A percentile compares a stretch with the other conserved stretches of the same genome.
Conservation (phyloP, 495 filamentous ascomycete genomes). For the Schizothecium vesticola region DNA sequence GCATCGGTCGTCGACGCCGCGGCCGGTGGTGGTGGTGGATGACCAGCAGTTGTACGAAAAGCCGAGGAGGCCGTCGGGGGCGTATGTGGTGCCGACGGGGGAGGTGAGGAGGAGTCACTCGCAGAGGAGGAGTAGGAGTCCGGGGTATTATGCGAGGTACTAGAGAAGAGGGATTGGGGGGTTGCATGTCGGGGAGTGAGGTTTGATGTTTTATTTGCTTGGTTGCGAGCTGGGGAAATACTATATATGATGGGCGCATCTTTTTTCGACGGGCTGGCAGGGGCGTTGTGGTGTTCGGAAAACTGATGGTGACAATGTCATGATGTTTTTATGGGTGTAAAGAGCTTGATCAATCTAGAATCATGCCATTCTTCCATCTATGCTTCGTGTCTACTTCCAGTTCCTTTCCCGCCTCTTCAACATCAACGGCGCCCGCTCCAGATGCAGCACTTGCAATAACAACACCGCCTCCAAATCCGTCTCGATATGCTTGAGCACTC, state of each 20-base stretch:
- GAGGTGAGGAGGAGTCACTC: constrained; percentile 16
- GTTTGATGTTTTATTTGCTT: background rate
- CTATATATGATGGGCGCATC: background rate
- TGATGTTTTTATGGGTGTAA: background rate
- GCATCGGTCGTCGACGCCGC: constrained; percentile 2
- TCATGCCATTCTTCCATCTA: background rate
- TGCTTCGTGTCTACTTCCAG: background rate
- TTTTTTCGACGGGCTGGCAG: background rate
- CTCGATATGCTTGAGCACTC: too few species aligned
- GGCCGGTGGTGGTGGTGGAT: constrained; percentile 20
- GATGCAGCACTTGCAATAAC: background rate
- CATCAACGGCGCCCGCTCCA: background rate
- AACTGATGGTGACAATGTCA: background rate
- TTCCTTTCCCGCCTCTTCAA: background rate
- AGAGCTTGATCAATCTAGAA: background rate
- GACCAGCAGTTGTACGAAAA: background rate
- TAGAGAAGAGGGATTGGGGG: background rate
- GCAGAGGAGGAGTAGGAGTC: background rate
- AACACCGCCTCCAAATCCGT: too few species aligned
- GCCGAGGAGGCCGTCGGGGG: constrained; percentile 9
- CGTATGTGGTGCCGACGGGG: constrained; percentile 9
- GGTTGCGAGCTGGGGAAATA: background rate
- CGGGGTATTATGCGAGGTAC: constrained; percentile 19
- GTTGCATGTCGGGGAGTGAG: background rate
- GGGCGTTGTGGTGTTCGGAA: background rate